Evolutionary conservation across 169 alveolate species (phyloP).

Genomic region (Eimeria brunetti): DNA sequence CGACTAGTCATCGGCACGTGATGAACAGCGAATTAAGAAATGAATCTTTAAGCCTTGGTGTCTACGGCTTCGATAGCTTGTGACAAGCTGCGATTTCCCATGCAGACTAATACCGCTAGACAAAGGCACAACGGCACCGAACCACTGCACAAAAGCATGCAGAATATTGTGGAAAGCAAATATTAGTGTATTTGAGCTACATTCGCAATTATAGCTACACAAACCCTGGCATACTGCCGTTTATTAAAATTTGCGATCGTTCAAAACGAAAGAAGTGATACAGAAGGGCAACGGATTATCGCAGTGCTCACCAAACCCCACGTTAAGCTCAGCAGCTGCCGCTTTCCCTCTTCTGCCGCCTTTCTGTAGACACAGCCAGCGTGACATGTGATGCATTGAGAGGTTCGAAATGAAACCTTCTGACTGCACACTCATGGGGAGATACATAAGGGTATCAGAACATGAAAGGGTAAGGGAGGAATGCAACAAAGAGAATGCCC

Average conservation of each 20-base stretch:
- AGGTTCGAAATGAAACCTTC: not conserved
- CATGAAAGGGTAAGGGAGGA: not conserved
- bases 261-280: not conserved
- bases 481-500: not conserved
- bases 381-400: not conserved
- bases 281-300: not conserved
- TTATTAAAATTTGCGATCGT: not conserved
- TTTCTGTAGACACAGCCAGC: constrained; percentile 24
- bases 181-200: not conserved
- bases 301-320: constrained; percentile 67
- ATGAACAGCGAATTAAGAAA: not conserved
- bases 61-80: not conserved
- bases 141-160: not conserved
- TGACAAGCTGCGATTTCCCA: not conserved
- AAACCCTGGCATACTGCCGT: not conserved
- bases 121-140: not conserved
- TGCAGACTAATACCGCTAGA: not conserved
- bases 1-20: not conserved
- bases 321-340: constrained; percentile 64
- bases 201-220: not conserved
- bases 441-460: not conserved
- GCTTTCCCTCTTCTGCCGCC: constrained; percentile 56
- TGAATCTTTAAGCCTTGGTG: not conserved
- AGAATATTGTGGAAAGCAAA: not conserved
- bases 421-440: not conserved